These are phyloP conservation scores for Lepiota brunneoincarnata DNA, from an alignment of 768 basidiomycete genomes.

Conservation along the genomic window DNA sequence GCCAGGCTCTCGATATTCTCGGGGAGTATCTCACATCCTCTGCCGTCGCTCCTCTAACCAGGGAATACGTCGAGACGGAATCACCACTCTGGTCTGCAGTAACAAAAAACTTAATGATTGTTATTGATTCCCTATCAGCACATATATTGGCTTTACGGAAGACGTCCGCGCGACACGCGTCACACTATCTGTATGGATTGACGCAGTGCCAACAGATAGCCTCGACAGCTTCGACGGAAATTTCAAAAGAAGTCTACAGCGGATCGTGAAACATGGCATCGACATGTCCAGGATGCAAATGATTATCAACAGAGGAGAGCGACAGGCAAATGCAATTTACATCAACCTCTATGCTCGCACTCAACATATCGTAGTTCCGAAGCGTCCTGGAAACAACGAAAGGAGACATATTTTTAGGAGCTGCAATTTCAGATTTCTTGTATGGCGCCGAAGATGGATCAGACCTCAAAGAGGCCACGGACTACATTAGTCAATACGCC, in stretches of 20 bases:
- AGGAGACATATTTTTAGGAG: constrained; percentile 74
- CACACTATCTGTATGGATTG: constrained; percentile 74
- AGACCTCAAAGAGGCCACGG: constrained; percentile 67
- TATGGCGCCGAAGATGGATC: constrained; percentile 85
- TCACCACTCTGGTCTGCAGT: constrained; percentile 76
- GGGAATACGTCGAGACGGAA: constrained; percentile 90
- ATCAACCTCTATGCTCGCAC: constrained; percentile 8
- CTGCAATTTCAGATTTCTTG: constrained; percentile 79
- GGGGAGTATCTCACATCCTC: constrained; percentile 88
- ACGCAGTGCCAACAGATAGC: constrained; percentile 80
- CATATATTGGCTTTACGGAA: constrained; percentile 83
- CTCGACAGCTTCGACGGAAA: constrained; percentile 70
- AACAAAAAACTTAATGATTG: not conserved
- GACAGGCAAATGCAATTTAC: constrained; percentile 54
- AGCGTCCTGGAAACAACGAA: constrained; percentile 82
- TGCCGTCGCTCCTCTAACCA: constrained; percentile 76
- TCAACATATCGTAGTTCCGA: constrained; percentile 52
- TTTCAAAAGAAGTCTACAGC: constrained; percentile 64
- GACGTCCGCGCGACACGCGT: constrained; percentile 69
- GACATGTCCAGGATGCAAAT: constrained; percentile 90
- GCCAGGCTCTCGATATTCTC: constrained; percentile 79
- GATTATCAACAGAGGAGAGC: constrained; percentile 84
- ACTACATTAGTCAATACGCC: constrained; percentile 75
- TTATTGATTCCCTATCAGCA: constrained; percentile 38
- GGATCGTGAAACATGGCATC: constrained; percentile 71